Evolutionary conservation across 352 stramenopile genomes (phyloP).

Genomic region (Phytophthora fragariaefolia): DNA sequence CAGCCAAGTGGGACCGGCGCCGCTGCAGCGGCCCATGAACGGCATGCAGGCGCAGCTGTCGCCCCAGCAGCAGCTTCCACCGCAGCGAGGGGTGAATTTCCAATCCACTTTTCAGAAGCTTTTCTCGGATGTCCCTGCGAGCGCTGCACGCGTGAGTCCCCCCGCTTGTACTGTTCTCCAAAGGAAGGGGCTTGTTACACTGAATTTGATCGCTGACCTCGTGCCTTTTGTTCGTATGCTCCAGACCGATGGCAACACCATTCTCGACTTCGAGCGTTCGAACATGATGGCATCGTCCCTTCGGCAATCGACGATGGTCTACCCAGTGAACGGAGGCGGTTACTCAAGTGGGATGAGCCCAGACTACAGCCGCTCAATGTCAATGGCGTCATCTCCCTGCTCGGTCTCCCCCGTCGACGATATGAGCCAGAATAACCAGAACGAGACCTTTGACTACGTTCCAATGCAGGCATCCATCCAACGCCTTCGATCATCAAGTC

Average conservation of each 20-base stretch:
- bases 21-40: slow-evolving; percentile 29
- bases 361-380: slow-evolving; percentile 42
- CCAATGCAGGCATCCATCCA: slow-evolving; percentile 47
- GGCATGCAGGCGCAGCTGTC: slow-evolving; percentile 29
- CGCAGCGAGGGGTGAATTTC: slow-evolving; percentile 45
- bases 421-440: slow-evolving; percentile 42
- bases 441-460: slow-evolving; percentile 57
- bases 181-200: neutral
- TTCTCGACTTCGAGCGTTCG: slow-evolving; percentile 62
- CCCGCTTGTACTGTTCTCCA: neutral
- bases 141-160: slow-evolving; percentile 48
- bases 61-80: slow-evolving; percentile 25
- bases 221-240: slow-evolving; percentile 9
- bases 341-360: slow-evolving; percentile 44
- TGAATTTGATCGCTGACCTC: slow-evolving; percentile 6
- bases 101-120: slow-evolving; percentile 70
- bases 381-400: slow-evolving; percentile 40
- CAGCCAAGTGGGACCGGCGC: slow-evolving; percentile 17
- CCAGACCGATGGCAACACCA: slow-evolving; percentile 32
- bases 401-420: slow-evolving; percentile 30
- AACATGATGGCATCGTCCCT: slow-evolving; percentile 50
- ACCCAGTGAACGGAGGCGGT: slow-evolving; percentile 29
- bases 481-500: slow-evolving; percentile 35
- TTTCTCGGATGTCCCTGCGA: slow-evolving; percentile 45
- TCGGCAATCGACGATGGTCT: slow-evolving; percentile 46